Conservation (phyloP, 139 green algal species). For the Haematococcus sp. region DNA sequence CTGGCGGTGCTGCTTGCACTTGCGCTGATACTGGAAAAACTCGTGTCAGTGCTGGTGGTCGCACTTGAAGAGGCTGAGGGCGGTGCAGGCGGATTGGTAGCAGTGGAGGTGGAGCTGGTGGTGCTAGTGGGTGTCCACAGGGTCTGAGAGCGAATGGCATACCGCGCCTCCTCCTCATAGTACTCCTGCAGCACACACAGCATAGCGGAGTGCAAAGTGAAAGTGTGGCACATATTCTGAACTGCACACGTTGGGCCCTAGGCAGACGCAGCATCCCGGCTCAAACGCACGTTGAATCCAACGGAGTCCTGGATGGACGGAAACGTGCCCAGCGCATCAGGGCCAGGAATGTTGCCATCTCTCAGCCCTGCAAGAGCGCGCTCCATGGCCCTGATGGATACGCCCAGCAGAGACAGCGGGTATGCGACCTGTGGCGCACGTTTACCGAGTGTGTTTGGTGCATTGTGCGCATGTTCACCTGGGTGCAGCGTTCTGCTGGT, state of each 20-base stretch:
- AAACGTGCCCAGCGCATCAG: slow-evolving; percentile 41
- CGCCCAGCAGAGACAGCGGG: slow-evolving; percentile 80
- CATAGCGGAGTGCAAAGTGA: background rate
- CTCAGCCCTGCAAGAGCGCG: slow-evolving; percentile 37
- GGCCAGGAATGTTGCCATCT: slow-evolving; percentile 22
- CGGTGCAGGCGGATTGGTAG: background rate
- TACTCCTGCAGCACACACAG: slow-evolving; percentile 43
- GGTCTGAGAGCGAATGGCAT: slow-evolving; percentile 26
- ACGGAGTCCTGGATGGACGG: slow-evolving; percentile 60
- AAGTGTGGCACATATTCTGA: no score
- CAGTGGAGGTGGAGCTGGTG: background rate
- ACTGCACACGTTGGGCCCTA: background rate
- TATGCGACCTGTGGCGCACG: slow-evolving; percentile 74
- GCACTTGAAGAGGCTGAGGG: background rate
- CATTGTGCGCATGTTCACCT: no score
- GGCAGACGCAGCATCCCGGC: background rate
- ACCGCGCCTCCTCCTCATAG: slow-evolving; percentile 41
- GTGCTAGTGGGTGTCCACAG: background rate
- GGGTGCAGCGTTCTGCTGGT: no score
- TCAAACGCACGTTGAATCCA: slow-evolving; percentile 50
- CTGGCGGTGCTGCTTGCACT: background rate
- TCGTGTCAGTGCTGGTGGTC: background rate
- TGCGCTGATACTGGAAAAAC: background rate
- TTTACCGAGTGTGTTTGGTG: no score
- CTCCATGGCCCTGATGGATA: slow-evolving; percentile 74